phyloP scores from a whole-genome alignment of 2,329 filamentous ascomycete genomes.

The Blumeriella jaapii region DNA sequence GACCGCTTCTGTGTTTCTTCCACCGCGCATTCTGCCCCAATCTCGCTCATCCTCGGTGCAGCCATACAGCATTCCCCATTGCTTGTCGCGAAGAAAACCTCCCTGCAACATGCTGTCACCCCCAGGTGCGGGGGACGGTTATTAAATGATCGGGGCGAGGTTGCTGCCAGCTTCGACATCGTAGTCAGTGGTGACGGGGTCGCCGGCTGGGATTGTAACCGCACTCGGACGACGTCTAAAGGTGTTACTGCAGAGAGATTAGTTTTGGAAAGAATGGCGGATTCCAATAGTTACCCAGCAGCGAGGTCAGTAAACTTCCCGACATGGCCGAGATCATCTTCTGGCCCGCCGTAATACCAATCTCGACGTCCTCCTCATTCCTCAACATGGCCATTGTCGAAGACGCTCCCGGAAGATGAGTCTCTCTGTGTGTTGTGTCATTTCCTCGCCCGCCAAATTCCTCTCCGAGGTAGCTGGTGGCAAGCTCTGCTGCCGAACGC shows the following conservation, averaged over 20 bases:
- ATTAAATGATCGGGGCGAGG: conserved; percentile 42
- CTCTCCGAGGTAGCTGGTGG: conserved; percentile 15
- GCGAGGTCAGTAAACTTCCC: conserved; percentile 78
- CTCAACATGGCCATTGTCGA: conserved; percentile 23
- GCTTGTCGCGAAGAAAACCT: conserved; percentile 93
- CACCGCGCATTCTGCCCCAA: conserved; percentile 61
- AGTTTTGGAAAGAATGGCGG: background rate
- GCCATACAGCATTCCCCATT: conserved; percentile 49
- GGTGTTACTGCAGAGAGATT: conserved; percentile 58
- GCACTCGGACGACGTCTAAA: conserved; percentile 90
- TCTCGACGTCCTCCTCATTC: conserved; percentile 30
- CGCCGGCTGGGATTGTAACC: conserved; percentile 70
- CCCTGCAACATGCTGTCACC: conserved; percentile 87
- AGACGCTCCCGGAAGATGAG: conserved; percentile 18
- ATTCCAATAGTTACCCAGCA: conserved; percentile 57
- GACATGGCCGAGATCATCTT: conserved; percentile 93
- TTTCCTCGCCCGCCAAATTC: conserved; percentile 16
- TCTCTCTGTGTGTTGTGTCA: conserved; percentile 24
- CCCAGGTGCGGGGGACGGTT: conserved; percentile 74
- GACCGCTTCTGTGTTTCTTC: conserved; percentile 75
- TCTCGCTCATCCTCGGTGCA: conserved; percentile 17
- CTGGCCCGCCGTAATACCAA: conserved; percentile 69
- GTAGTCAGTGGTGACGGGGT: conserved; percentile 37
- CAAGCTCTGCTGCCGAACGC: conserved; percentile 12
- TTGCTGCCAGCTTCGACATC: conserved; percentile 42